Conservation (phyloP, 1,284 basidiomycete species). For the Moesziomyces sp. region DNA sequence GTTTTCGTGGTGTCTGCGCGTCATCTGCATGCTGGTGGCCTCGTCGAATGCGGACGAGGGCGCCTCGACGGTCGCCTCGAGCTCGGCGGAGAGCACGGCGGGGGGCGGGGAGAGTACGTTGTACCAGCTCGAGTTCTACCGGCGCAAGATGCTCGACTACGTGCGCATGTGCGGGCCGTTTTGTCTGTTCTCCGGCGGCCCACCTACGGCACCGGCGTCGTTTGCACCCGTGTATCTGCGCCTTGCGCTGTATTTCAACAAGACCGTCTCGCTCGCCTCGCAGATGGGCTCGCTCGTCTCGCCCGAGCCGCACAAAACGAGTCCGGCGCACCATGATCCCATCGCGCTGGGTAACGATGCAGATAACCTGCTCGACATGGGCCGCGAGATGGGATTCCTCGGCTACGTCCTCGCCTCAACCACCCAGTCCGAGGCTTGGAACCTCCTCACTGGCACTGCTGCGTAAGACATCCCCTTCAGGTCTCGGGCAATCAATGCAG, state of each 20-base stretch:
- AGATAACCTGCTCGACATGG: slow-evolving; percentile 27
- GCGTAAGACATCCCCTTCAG: too few species aligned
- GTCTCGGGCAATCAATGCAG: too few species aligned
- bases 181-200: slow-evolving; percentile 33
- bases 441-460: slow-evolving; percentile 12
- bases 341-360: slow-evolving; percentile 24
- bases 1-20: slow-evolving; percentile 35
- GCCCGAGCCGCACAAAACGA: slow-evolving; percentile 4
- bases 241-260: slow-evolving; percentile 32
- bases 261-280: slow-evolving; percentile 21
- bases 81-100: background rate
- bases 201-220: slow-evolving; percentile 4
- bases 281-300: slow-evolving; percentile 27
- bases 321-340: slow-evolving; percentile 13
- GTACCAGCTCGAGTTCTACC: slow-evolving; percentile 35
- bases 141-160: slow-evolving; percentile 46
- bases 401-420: slow-evolving; percentile 35
- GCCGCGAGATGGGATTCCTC: slow-evolving; percentile 25
- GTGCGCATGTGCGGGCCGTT: slow-evolving; percentile 44
- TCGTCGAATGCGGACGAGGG: background rate
- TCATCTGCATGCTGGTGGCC: slow-evolving; percentile 30
- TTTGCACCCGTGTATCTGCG: slow-evolving; percentile 39
- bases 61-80: background rate
- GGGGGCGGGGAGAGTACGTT: background rate
- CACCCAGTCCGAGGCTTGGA: slow-evolving; percentile 20